A percentile compares a stretch with the other conserved stretches of the same genome.
Evolutionary conservation across 2,329 filamentous ascomycete species (phyloP).

Genomic region (Penicillium palitans): DNA sequence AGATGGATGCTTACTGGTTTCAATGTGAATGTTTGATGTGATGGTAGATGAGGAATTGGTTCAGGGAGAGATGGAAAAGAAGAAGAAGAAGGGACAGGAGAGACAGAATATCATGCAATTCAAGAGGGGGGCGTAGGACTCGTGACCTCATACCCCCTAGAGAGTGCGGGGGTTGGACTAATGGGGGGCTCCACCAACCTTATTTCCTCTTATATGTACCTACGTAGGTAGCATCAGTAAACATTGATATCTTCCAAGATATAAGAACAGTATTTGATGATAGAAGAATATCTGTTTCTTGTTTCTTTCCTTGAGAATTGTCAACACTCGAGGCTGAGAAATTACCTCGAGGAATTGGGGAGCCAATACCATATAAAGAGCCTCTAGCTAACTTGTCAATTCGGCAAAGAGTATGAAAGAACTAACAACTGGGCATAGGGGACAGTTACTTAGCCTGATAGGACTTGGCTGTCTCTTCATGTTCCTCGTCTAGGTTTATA

Average conservation of each 20-base stretch:
- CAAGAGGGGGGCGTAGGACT: constrained; percentile 14
- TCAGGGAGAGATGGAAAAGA: background rate
- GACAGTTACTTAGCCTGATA: background rate
- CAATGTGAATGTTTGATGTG: background rate
- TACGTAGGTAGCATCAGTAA: background rate
- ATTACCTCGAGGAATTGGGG: too few relatives aligned
- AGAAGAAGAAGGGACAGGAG: background rate
- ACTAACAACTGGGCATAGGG: too few relatives aligned
- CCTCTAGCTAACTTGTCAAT: background rate
- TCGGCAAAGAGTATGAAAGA: background rate
- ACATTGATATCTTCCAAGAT: background rate
- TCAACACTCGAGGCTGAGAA: background rate
- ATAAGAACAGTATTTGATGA: background rate
- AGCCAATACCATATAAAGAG: background rate
- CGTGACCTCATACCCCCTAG: constrained; percentile 25
- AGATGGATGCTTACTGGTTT: background rate
- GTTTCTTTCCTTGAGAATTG: background rate
- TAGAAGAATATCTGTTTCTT: background rate
- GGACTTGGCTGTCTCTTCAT: background rate
- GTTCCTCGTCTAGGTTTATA: background rate
- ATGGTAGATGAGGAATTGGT: background rate
- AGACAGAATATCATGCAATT: background rate
- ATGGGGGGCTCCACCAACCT: background rate
- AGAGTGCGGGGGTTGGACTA: constrained; percentile 19
- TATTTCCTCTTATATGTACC: background rate